Conservation (phyloP, 208 protist genomes). For the Balamuthia mandrillaris region DNA sequence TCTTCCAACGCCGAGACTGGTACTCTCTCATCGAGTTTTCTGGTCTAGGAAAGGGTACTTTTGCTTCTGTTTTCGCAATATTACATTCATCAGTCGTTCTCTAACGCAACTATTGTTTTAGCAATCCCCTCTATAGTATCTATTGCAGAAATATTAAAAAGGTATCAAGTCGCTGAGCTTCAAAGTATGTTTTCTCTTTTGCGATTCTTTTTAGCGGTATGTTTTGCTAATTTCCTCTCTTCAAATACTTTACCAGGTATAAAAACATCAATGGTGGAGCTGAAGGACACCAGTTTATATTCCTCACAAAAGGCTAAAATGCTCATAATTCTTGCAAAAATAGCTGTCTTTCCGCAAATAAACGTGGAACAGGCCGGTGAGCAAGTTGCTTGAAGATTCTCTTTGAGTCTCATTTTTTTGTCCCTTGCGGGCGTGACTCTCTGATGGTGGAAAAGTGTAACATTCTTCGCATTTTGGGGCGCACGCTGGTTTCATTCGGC, state of each 20-base stretch:
- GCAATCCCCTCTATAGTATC: conserved; percentile 15
- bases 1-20: conserved; percentile 1
- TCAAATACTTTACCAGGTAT: not conserved
- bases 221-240: not conserved
- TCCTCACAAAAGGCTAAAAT: not conserved
- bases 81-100: not conserved
- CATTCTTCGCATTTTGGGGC: too few relatives aligned
- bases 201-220: not conserved
- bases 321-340: not conserved
- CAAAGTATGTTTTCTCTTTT: not conserved
- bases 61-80: not conserved
- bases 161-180: not conserved
- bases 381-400: too few relatives aligned
- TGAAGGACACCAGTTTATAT: not conserved
- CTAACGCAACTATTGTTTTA: not conserved
- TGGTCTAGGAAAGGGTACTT: not conserved
- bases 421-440: too few relatives aligned
- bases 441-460: too few relatives aligned
- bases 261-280: not conserved
- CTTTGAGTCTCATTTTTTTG: too few relatives aligned
- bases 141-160: conserved; percentile 13
- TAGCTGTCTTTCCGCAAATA: too few relatives aligned
- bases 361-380: too few relatives aligned
- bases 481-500: too few relatives aligned
- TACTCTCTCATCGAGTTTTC: not conserved